These are phyloP conservation scores for Wallacemonas sp. DNA, from an alignment of 208 protist genomes.

Conservation along the genomic window DNA sequence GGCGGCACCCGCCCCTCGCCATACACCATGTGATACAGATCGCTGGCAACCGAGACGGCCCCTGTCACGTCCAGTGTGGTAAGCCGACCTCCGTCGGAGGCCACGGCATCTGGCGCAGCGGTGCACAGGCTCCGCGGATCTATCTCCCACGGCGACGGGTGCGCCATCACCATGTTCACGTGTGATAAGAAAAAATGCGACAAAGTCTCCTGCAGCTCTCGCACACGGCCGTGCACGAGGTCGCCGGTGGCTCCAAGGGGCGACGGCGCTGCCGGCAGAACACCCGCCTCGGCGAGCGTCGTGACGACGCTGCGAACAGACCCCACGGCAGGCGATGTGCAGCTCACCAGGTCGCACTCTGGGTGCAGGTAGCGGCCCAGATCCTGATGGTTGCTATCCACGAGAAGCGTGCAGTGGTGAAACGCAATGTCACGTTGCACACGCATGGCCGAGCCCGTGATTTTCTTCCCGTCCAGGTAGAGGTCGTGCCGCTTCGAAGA, in stretches of 20 bases:
- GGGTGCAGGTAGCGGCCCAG: slow-evolving; percentile 58
- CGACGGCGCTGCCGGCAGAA: slow-evolving; percentile 9
- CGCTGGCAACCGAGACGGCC: not conserved
- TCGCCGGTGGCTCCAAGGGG: no score
- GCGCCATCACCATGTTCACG: slow-evolving; percentile 26
- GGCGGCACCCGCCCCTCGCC: slow-evolving; percentile 34
- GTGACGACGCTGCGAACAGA: slow-evolving; percentile 80
- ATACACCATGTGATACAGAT: slow-evolving; percentile 31
- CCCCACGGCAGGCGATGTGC: slow-evolving; percentile 48
- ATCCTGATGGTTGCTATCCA: slow-evolving; percentile 33
- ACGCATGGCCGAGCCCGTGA: slow-evolving; percentile 89
- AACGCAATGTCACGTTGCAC: slow-evolving; percentile 79
- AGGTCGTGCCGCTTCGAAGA: slow-evolving; percentile 78
- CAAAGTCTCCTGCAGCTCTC: slow-evolving; percentile 19
- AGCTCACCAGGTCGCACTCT: slow-evolving; percentile 49
- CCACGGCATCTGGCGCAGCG: not conserved
- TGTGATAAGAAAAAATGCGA: slow-evolving; percentile 45
- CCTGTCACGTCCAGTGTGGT: slow-evolving; percentile 23
- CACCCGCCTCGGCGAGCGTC: slow-evolving; percentile 34
- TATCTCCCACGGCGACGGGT: slow-evolving; percentile 37
- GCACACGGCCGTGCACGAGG: slow-evolving; percentile 13
- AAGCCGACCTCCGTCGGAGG: not conserved
- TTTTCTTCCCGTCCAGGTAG: slow-evolving; percentile 82
- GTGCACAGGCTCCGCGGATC: slow-evolving; percentile 4
- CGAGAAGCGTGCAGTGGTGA: slow-evolving; percentile 88